Evolutionary conservation across 2,329 filamentous ascomycete species (phyloP), one percentile per base, ranked within the genome.

Genomic region (Aspergillus clavatus): DNA sequence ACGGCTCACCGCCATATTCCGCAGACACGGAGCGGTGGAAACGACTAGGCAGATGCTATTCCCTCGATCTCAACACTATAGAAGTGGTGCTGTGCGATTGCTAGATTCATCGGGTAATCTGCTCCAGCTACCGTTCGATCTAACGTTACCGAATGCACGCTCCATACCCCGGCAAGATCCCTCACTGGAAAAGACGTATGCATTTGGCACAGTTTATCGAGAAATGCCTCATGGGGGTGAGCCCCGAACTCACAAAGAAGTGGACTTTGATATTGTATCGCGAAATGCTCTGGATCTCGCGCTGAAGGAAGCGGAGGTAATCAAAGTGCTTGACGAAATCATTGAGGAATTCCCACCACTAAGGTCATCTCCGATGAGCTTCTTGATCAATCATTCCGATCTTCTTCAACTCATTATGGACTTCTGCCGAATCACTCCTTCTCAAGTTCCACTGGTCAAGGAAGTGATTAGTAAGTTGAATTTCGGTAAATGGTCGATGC

Each of bases 231-330:
- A 83, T 44, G 89, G 88, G 6, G 87, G 88, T 2, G 87, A 95
- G 55, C 93, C 93, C 5, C 78, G 79, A 45, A 86, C 84, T 59
- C 86, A 88, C 62, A 86, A 87, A 7, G 93, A 97, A 62, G 90
- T 94, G 2, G 90, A 97, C 64, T 98, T 97, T 64, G 93, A 98
- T 67, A 89, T 98, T 48, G 79, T 95, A n/a, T 91, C 89, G 0
- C 79, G 81, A 36, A 84, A 90, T 55, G 84, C 85, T 1, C 69
- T 89, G 4, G 89, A 97, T 59, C 73, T 95, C 37, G 85, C 89
- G 1, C 68, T 96, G 45, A 94, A 95, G 59, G 93, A 98, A 67
- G 91, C 91, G 0, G 91, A 97, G 66, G 84, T 89, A 0, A 80
- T 98, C 55, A 97, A 96, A 58, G 90, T 97, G 2, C 72, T 97